Evolutionary conservation across 352 stramenopile genomes (phyloP).

Genomic region (Aphanomyces astaci): DNA sequence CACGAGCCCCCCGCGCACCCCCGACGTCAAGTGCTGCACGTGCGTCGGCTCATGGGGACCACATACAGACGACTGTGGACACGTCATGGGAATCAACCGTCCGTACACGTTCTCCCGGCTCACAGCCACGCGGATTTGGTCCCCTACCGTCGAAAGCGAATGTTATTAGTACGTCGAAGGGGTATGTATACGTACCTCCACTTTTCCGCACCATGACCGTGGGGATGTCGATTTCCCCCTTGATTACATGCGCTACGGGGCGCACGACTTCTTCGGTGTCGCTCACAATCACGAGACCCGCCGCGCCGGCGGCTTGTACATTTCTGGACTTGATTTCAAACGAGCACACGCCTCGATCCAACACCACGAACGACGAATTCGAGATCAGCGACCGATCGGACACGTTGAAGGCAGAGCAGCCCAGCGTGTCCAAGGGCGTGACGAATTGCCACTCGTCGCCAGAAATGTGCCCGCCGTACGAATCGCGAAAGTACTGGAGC

Average conservation of each 20-base stretch:
- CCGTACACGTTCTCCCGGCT: constrained; percentile 32
- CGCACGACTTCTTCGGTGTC: constrained; percentile 34
- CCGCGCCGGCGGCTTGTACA: constrained; percentile 39
- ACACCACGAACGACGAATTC: constrained; percentile 32
- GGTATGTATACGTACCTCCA: constrained; percentile 19
- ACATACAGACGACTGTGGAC: constrained; percentile 46
- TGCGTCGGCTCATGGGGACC: constrained; percentile 28
- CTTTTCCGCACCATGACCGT: constrained; percentile 55
- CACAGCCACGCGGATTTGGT: constrained; percentile 36
- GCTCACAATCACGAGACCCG: constrained; percentile 45
- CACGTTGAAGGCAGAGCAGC: constrained; percentile 34
- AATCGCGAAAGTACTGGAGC: constrained; percentile 70
- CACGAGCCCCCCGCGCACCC: constrained; percentile 35
- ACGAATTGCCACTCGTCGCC: constrained; percentile 38
- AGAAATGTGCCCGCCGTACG: constrained; percentile 40
- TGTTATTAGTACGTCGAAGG: neutral
- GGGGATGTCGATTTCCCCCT: constrained; percentile 45
- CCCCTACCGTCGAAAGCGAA: constrained; percentile 22
- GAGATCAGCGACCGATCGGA: constrained; percentile 30
- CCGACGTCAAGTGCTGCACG: constrained; percentile 34
- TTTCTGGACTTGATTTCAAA: constrained; percentile 54
- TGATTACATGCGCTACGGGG: constrained; percentile 35
- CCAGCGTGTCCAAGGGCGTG: constrained; percentile 35
- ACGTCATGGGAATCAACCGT: constrained; percentile 47
- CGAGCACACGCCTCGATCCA: constrained; percentile 55